Percentiles rank a stretch among this genome's conserved stretches.
Evolutionary conservation across 495 filamentous ascomycete species (phyloP).

Genomic region (Penicillium subrubescens): DNA sequence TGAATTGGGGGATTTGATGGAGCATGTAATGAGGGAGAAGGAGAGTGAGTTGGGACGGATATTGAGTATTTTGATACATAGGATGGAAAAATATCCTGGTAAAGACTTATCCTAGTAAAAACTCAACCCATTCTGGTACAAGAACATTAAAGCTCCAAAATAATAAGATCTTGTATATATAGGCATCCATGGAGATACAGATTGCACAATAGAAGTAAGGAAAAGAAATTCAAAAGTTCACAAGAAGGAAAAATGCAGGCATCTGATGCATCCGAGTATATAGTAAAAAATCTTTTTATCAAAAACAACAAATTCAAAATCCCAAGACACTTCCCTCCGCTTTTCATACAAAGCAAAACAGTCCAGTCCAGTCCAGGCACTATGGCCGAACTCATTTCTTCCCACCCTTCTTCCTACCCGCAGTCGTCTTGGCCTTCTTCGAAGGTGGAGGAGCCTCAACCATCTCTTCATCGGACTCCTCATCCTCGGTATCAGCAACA

Average conservation of each 20-base stretch:
- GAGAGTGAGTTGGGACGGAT: too few relatives aligned
- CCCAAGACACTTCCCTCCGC: constrained; percentile 13
- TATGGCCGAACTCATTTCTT: constrained; percentile 19
- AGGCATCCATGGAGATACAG: background rate
- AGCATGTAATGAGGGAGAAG: background rate
- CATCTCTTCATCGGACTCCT: constrained; percentile 40
- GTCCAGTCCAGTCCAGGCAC: too few relatives aligned
- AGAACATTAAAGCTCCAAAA: background rate
- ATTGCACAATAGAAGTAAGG: background rate
- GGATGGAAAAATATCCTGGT: too few relatives aligned
- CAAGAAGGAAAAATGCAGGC: constrained; percentile 16
- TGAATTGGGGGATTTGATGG: background rate
- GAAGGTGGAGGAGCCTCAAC: constrained; percentile 33
- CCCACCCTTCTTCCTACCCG: constrained; percentile 41
- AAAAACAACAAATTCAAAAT: constrained; percentile 4
- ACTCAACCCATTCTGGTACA: background rate
- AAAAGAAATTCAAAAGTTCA: background rate
- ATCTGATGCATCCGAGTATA: constrained; percentile 19
- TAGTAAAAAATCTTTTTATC: constrained; percentile 15
- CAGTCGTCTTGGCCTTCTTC: constrained; percentile 41
- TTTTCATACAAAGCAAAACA: constrained; percentile 21
- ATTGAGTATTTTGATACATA: too few relatives aligned
- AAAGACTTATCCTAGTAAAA: too few relatives aligned
- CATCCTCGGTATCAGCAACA: constrained; percentile 49
- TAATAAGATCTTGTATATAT: background rate